Base-by-base conservation (phyloP, 2,329 filamentous ascomycete species). In the Alternaria incomplexa region DNA sequence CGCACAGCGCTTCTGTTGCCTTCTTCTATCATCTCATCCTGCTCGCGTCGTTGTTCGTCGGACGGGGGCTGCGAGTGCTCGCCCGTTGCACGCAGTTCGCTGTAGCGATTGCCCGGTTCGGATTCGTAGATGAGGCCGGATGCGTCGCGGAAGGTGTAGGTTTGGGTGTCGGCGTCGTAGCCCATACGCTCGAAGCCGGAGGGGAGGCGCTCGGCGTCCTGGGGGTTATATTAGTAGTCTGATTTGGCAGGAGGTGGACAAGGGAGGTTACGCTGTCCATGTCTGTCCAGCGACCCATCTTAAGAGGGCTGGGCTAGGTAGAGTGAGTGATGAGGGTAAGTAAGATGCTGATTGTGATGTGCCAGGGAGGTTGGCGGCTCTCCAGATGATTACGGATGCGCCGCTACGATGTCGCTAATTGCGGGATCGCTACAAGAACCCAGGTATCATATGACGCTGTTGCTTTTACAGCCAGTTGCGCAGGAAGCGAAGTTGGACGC, bases 111-210 rank as follows among this genome's bases (percentile, higher is more conserved):
- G 15, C 86, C 86, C 0, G 85, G 82, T 1, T 81, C 81, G 36
- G 85, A 83, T 69, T 86, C 83, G 81, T 84, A 88, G 67, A 80
- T 77, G 59, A 77, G 82, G 48, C 86, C 86, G 48, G 84, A 79
- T 23, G 67, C 48, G 58, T 86, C 85, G 58, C 80, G 81, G 75
- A 84, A 88, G 20, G 83, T 86, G 76, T 87, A 87, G 56, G 80
- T 77, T 68, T 86, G 81, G 1, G 80, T 83, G 73, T 87, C 85
- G 58, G 85, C 84, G 64, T 88, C 86, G 78, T 88, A 88, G 66
- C 85, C 85, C 26, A 86, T 79, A 60, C 86, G 82, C 45, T 79
- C 73, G 82, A 88, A 86, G 75, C 86, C 86, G 44, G 84, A 80
- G 3, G 86, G 86, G 15, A 88, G 82, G 46, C 86, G 85, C 60